Evolutionary conservation across 768 basidiomycete genomes (phyloP), one percentile per base, ranked within the genome.

Genomic region (Boletus fagicola): DNA sequence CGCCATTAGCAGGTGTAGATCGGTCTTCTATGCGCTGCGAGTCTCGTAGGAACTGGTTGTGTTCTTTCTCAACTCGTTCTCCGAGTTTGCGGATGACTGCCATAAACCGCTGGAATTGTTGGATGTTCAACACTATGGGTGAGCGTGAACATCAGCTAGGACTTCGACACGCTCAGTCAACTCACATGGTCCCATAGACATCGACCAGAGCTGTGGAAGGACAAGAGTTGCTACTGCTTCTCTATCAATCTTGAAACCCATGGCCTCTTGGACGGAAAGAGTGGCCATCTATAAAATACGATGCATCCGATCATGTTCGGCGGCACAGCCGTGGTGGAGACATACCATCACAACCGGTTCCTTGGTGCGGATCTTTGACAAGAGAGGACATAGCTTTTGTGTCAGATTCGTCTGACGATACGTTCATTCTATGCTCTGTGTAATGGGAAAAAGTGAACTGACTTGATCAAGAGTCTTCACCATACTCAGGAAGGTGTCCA

Each of bases 21-120:
- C 80, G 85, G 67, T 94, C 91, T 67, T 97, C 94, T 22, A 95
- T 77, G 31, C 95, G 82, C 62, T 94, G 93, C 2, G 94, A 90
- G 69, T 98, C 97, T 39, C 92, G 86, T 10, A 99, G 78, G 71
- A 94, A 96, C 65, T 94, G 90, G 56, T 87, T 78, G 62, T 98
- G 97, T 70, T 98, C 97, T 63, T 83, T 83, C 74, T 98, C 93
- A 11, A 99, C 95, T 9, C 96, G 86, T 28, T 90, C 85, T 18
- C 91, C 85, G 4, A 87, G 78, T 71, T 84, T 88, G 56, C 78
- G 82, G 33, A 92, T 91, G 40, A 90, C 88, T 10, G 73, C 72
- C 93, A 98, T 98, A 73, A 98, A 98, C 7, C 89, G 84, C 62
- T 88, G 84, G 69, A 98, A 99, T 74, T 99, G 97, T 31, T 84